These are phyloP conservation scores for Ogataea pini DNA, from an alignment of 805 yeast species.

Conservation along the genomic window DNA sequence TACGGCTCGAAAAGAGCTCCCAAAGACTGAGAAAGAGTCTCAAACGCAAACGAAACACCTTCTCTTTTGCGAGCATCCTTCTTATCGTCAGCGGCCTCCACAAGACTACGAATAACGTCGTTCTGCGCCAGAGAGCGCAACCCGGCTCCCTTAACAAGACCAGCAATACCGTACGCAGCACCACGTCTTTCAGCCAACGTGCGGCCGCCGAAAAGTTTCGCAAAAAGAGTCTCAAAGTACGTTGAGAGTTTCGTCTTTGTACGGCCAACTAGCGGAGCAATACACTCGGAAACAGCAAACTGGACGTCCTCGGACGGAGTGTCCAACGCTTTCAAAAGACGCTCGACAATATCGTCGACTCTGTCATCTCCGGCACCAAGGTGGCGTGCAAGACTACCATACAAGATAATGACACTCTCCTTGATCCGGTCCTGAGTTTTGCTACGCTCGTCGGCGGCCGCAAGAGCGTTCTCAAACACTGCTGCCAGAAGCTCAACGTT, in stretches of 20 bases:
- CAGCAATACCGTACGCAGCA: conserved; percentile 95
- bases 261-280: conserved; percentile 75
- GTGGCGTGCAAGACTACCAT: conserved; percentile 91
- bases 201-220: conserved; percentile 55
- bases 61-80: conserved; percentile 74
- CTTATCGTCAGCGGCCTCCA: conserved; percentile 86
- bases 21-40: conserved; percentile 74
- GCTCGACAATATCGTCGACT: conserved; percentile 61
- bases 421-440: conserved; percentile 60
- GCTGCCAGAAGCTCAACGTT: conserved; percentile 76
- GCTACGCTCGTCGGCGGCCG: conserved; percentile 48
- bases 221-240: conserved; percentile 60
- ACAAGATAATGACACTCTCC: conserved; percentile 80
- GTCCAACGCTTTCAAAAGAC: conserved; percentile 71
- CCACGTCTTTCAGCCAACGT: conserved; percentile 69
- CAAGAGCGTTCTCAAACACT: conserved; percentile 71
- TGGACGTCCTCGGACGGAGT: conserved; percentile 92
- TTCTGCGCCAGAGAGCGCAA: conserved; percentile 71
- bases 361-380: conserved; percentile 66
- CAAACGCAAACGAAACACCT: conserved; percentile 84
- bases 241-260: conserved; percentile 51
- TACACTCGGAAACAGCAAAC: conserved; percentile 79
- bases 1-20: conserved; percentile 90
- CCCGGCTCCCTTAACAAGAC: conserved; percentile 89
- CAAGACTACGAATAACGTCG: conserved; percentile 72